Evolutionary conservation across 495 filamentous ascomycete species (phyloP), one percentile per base, ranked within the genome.

Genomic region (Monascus purpureus): DNA sequence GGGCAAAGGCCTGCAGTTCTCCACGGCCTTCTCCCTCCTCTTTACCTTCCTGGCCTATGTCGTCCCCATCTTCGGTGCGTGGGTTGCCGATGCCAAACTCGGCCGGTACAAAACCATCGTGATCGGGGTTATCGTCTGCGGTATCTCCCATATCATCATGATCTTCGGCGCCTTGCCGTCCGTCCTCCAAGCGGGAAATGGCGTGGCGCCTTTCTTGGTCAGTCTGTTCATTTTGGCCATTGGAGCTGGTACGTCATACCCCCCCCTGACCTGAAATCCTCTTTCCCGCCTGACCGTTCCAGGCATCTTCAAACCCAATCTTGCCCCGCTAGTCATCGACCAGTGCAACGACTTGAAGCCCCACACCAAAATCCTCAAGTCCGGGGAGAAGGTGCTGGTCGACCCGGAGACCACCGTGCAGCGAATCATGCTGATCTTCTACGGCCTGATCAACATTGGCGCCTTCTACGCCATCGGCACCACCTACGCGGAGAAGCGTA

Each of bases 61-160:
- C 5, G 42, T 77, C 13, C 73, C 74, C 5, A 59, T 76, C 29
- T 60, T 68, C 31, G 71, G 70, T 18, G 72, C 59, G 2, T 75
- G 69, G 69, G 2, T 44, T 35, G 67, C 72, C 29, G 75, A 79
- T 42, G 57, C 61, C 0, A 57, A 61, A 33, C 60, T 65, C 11
- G 75, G 75, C 9, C 67, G 73, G 6, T 61, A 51, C 40, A 49
- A 46, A 27, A 50, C 53, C 2, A 78, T 82, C 37, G 59, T 63
- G 45, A 63, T 68, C 40, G 78, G 77, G 47, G 68, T 80, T 0
- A 24, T 42, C 0, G 63, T 82, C n/a, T 79, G 72, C 36, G 68
- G 77, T 43, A 24, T 76, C 32, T 73, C 73, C n/a, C 75, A 80
- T 45, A 50, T 78, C 19, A 61, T 82, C 32, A 67, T 78, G 47